phyloP scores from a whole-genome alignment of 768 basidiomycete species.

The Lactarius psammicola region DNA sequence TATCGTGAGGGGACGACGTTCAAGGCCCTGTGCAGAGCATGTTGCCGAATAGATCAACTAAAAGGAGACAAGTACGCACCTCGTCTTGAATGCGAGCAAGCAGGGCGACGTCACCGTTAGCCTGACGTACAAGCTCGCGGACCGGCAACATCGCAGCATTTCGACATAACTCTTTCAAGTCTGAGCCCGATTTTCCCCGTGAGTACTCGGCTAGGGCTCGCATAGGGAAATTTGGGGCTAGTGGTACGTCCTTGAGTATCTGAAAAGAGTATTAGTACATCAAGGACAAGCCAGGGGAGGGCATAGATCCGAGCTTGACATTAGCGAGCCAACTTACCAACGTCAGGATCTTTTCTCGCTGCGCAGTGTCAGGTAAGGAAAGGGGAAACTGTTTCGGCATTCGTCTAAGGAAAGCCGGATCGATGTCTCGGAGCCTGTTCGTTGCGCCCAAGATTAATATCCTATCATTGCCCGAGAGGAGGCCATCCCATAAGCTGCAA shows the following conservation, averaged over 20 bases:
- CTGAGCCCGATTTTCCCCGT: conserved; percentile 82
- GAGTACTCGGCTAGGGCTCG: conserved; percentile 62
- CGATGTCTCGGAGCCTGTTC: conserved; percentile 91
- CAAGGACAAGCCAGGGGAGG: conserved; percentile 41
- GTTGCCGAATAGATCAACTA: neutral
- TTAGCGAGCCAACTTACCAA: conserved; percentile 48
- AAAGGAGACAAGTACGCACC: conserved; percentile 37
- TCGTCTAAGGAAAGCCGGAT: conserved; percentile 80
- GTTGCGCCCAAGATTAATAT: conserved; percentile 94
- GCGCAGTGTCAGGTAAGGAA: conserved; percentile 70
- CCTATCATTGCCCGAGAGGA: conserved; percentile 74
- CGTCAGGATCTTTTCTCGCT: conserved; percentile 79
- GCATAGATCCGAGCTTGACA: neutral
- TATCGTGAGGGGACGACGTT: conserved; percentile 67
- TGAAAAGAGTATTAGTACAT: conserved; percentile 33
- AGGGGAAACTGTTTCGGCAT: conserved; percentile 97
- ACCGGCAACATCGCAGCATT: conserved; percentile 93
- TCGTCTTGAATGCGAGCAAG: conserved; percentile 44
- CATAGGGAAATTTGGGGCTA: conserved; percentile 64
- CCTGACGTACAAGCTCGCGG: conserved; percentile 71
- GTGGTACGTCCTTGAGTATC: conserved; percentile 81
- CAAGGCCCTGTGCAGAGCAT: conserved; percentile 56
- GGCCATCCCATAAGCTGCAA: conserved; percentile 88
- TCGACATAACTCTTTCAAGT: conserved; percentile 87
- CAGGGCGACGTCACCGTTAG: conserved; percentile 48